Conservation (phyloP, 306 rosid species). For the Coriaria nepalensis region DNA sequence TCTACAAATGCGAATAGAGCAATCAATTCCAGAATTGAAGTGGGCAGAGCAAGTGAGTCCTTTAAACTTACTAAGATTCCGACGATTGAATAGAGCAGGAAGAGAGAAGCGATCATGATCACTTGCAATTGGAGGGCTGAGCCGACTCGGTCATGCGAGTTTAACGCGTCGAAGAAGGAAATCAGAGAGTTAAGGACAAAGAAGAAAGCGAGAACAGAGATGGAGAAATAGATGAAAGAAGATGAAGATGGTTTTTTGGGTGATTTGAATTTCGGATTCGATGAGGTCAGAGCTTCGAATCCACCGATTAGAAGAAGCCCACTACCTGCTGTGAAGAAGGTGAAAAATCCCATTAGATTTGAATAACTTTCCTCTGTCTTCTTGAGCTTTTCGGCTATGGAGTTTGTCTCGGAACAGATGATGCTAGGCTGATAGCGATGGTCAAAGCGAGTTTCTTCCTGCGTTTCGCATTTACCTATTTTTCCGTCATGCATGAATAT, state of each 20-base stretch:
- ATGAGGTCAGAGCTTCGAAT: conserved; percentile 28
- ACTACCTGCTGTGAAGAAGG: conserved; percentile 37
- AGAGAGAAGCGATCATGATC: conserved; percentile 34
- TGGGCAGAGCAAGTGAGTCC: conserved; percentile 21
- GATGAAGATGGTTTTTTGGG: conserved; percentile 6
- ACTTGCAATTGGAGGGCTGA: conserved; percentile 51
- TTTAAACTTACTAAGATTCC: conserved; percentile 21
- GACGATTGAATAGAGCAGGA: conserved; percentile 42
- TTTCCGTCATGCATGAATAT: too few species aligned
- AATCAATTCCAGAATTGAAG: conserved; percentile 24
- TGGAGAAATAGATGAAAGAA: conserved; percentile 18
- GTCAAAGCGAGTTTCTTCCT: too few species aligned
- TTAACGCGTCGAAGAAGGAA: conserved; percentile 37
- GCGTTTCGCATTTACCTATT: too few species aligned
- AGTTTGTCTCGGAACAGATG: too few species aligned
- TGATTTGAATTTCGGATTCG: conserved; percentile 6
- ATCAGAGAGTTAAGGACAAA: conserved; percentile 34
- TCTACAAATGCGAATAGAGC: conserved; percentile 48
- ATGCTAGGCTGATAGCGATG: too few species aligned
- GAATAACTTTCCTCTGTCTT: too few species aligned
- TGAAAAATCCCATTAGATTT: conserved; percentile 37
- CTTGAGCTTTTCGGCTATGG: too few species aligned
- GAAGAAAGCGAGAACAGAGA: conserved; percentile 27
- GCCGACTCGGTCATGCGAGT: conserved; percentile 48
- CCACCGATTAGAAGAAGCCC: conserved; percentile 49